Base-by-base conservation (phyloP, 202 grass and related monocot species). In the Setaria italica region DNA sequence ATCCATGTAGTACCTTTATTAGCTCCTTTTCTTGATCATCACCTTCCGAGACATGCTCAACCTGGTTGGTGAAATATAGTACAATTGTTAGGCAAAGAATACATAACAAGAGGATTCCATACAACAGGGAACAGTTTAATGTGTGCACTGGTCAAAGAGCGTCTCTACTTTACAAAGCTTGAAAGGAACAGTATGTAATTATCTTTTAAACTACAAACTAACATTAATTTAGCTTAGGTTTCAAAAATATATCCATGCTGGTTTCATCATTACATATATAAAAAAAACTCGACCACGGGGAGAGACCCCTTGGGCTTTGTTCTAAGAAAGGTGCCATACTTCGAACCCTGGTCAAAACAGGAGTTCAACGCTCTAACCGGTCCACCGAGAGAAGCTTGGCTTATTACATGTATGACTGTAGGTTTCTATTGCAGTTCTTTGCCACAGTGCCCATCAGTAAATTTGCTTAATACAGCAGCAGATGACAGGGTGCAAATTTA, bases 31-130 rank as follows among this genome's bases (percentile, higher is more conserved):
- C 87, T 57, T 59, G 75, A 79, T 79, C 77, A 85, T 65, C 64
- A 64, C 80, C 90, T 88, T 96, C 86, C 53, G 76, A 64, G 20
- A 93, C 86, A 77, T 99, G 82, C 79, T 96, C 90, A 81, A 99
- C 91, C 96, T 99, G 76, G 49, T 78, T 80, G 54, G 30, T 25
- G 12, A 72, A 67, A 63, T 34, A 80, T 76, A 58, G 55, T 58
- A 42, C 53, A 30, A 29, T 43, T 70, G 7, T 62, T 37, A 64
- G 82, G 74, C 11, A 82, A 62, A 54, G 43, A 25, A 74, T 6
- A 11, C 13, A 86, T 80, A 50, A 76, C 30, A 82, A 82, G 53
- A 82, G 12, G 33, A 82, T 87, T 47, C 1, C 41, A 82, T 41
- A 45, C 10, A 42, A 51, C 71, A 82, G 21, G 62, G 63, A 87